Percentiles rank a stretch among this genome's conserved stretches.
Conservation (phyloP, 2,329 filamentous ascomycete species). For the Verticillium nubilum region DNA sequence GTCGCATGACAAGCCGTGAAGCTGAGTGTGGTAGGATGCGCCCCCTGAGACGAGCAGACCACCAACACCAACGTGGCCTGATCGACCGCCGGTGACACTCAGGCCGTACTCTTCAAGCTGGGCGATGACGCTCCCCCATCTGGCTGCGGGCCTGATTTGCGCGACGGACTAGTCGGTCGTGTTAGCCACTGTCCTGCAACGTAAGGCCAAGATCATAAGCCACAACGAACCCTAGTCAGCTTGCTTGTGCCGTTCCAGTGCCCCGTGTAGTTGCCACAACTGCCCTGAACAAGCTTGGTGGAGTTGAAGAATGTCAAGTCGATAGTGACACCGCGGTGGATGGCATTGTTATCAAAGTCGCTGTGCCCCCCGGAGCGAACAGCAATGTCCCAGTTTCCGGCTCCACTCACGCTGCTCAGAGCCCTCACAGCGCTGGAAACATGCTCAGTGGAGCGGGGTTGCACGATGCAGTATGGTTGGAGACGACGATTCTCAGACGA, state of each 20-base stretch:
- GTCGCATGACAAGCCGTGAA: conserved; percentile 30
- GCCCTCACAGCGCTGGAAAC: conserved; percentile 12
- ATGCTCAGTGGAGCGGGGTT: conserved; percentile 14
- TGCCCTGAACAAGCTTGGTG: conserved; percentile 9
- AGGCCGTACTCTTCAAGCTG: conserved; percentile 12
- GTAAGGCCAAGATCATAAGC: neutral
- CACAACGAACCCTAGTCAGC: neutral
- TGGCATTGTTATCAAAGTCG: conserved; percentile 36
- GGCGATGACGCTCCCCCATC: conserved; percentile 17
- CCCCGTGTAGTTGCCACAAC: neutral
- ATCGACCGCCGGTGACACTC: conserved; percentile 17
- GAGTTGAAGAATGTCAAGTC: conserved; percentile 27
- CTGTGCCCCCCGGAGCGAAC: conserved; percentile 39
- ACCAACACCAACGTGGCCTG: conserved; percentile 16
- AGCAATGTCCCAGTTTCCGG: conserved; percentile 19
- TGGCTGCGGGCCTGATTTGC: conserved; percentile 20
- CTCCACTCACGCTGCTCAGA: neutral
- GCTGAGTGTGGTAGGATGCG: conserved; percentile 13
- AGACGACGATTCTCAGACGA: conserved; percentile 16
- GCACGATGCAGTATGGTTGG: conserved; percentile 18
- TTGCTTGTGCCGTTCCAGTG: neutral
- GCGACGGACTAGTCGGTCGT: conserved; percentile 10
- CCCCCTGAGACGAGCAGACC: conserved; percentile 24
- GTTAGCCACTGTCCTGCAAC: neutral
- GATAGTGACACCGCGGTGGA: conserved; percentile 29